These are phyloP conservation scores for Spathaspora boniae DNA, from an alignment of 805 yeast genomes.

Conservation along the genomic window DNA sequence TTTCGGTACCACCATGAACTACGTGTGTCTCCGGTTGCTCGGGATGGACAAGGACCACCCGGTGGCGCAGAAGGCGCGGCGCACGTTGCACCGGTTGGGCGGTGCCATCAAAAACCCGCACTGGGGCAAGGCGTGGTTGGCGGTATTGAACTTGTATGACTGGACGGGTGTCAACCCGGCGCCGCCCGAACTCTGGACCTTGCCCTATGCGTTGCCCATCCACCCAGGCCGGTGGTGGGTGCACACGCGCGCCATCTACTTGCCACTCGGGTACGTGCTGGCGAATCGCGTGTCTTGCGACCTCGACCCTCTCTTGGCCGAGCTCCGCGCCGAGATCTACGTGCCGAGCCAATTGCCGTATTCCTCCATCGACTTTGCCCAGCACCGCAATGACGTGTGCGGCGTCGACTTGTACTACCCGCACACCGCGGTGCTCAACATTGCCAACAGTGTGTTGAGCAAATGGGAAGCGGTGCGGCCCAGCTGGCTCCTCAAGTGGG, in stretches of 20 bases:
- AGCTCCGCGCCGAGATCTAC: conserved; percentile 79
- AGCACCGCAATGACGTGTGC: conserved; percentile 79
- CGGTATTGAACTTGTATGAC: conserved; percentile 72
- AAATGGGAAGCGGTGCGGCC: conserved; percentile 77
- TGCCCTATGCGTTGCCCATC: conserved; percentile 77
- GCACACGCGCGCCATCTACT: conserved; percentile 88
- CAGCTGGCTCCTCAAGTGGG: conserved; percentile 54
- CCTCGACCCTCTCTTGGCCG: conserved; percentile 58
- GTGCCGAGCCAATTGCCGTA: conserved; percentile 46
- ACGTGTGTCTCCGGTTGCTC: conserved; percentile 72
- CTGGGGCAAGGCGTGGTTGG: conserved; percentile 96
- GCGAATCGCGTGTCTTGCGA: conserved; percentile 53
- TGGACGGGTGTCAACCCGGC: conserved; percentile 99
- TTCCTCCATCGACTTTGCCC: conserved; percentile 61
- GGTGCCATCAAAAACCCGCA: conserved; percentile 92
- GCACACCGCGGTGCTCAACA: conserved; percentile 65
- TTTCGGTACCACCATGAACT: conserved; percentile 89
- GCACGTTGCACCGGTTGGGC: conserved; percentile 66
- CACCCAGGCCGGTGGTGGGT: conserved; percentile 99
- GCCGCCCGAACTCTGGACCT: conserved; percentile 89
- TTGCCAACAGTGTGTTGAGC: conserved; percentile 56
- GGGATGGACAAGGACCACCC: conserved; percentile 76
- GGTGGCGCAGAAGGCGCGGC: conserved; percentile 72
- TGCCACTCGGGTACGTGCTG: conserved; percentile 81
- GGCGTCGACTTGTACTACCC: conserved; percentile 94